Conservation (phyloP, 495 filamentous ascomycete species). For the Parathielavia hyrcaniae region DNA sequence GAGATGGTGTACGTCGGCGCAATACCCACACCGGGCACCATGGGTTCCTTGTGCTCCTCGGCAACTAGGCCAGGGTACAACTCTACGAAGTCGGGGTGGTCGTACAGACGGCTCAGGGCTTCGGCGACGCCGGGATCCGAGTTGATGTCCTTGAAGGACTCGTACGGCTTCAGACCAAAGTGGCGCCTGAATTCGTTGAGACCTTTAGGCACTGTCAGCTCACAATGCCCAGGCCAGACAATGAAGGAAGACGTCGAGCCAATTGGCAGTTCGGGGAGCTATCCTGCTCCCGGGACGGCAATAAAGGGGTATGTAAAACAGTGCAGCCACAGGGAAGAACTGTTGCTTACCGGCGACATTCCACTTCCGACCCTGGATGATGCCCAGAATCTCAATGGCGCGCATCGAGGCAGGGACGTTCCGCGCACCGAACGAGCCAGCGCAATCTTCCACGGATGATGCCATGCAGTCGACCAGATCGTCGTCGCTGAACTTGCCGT, state of each 20-base stretch:
- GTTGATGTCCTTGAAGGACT: conserved; percentile 82
- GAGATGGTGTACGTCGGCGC: conserved; percentile 78
- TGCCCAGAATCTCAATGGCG: conserved; percentile 76
- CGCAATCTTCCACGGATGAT: conserved; percentile 58
- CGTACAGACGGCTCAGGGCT: conserved; percentile 67
- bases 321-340: no score
- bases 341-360: conserved; percentile 48
- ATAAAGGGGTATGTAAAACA: no score
- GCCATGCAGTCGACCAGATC: conserved; percentile 62
- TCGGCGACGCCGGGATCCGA: conserved; percentile 66
- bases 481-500: conserved; percentile 60
- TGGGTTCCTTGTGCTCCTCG: conserved; percentile 68
- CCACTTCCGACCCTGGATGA: conserved; percentile 78
- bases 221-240: no score
- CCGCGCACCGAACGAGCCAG: conserved; percentile 61
- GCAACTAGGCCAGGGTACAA: conserved; percentile 77
- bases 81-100: conserved; percentile 64
- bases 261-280: no score
- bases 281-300: no score
- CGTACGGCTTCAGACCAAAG: conserved; percentile 67
- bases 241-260: no score
- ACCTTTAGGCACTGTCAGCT: conserved; percentile 29
- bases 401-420: conserved; percentile 69
- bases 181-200: conserved; percentile 84
- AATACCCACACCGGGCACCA: conserved; percentile 73